Conservation (phyloP, 2,329 filamentous ascomycete species). For the Colletotrichum graminicola region DNA sequence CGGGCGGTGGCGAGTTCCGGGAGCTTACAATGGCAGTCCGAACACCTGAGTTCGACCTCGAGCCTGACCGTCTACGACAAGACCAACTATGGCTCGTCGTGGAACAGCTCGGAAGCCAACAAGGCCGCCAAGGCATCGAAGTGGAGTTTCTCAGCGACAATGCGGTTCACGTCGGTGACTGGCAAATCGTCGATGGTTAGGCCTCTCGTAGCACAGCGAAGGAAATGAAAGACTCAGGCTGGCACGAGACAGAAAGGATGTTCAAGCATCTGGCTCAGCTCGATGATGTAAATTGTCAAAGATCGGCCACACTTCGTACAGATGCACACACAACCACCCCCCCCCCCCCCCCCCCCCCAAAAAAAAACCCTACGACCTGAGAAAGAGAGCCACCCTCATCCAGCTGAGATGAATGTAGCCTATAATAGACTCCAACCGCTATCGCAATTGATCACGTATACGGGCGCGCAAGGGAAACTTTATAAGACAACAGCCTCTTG, state of each 20-base stretch:
- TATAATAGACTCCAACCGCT: too few species aligned
- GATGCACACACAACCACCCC: too few species aligned
- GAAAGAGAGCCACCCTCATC: background rate
- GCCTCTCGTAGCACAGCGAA: background rate
- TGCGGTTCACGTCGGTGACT: slow-evolving; percentile 56
- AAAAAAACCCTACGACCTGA: background rate
- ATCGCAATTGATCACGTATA: background rate
- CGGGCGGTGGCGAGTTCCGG: slow-evolving; percentile 79
- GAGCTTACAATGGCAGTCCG: slow-evolving; percentile 76
- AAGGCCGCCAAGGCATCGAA: slow-evolving; percentile 58
- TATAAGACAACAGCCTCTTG: background rate
- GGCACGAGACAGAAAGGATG: background rate
- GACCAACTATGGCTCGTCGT: slow-evolving; percentile 83
- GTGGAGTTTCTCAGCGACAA: slow-evolving; percentile 66
- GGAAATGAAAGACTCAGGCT: background rate
- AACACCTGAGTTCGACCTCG: slow-evolving; percentile 80
- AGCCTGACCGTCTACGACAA: slow-evolving; percentile 67
- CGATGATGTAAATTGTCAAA: background rate
- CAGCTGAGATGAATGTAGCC: background rate
- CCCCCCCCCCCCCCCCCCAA: too few species aligned
- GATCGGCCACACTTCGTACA: background rate
- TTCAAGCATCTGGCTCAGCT: background rate
- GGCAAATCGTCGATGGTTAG: slow-evolving; percentile 52
- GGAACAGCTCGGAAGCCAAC: slow-evolving; percentile 77
- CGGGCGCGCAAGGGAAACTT: background rate